Conservation (phyloP, 139 green algal species). For the Chlorella sp. region DNA sequence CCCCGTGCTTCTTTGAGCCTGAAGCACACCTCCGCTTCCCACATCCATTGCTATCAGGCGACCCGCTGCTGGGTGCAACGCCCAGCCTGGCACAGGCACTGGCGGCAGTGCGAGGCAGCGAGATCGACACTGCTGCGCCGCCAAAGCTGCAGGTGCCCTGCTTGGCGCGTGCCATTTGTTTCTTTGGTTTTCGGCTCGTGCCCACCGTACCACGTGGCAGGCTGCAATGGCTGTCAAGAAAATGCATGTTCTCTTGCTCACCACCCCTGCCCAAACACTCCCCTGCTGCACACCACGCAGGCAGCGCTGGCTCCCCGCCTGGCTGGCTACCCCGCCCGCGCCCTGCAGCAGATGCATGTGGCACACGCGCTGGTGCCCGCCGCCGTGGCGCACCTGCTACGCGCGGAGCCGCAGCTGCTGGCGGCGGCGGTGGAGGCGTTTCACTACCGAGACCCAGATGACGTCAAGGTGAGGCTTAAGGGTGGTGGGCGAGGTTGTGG, state of each 20-base stretch:
- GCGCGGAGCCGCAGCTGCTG: slow-evolving; percentile 67
- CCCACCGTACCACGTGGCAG: too few relatives aligned
- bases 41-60: too few relatives aligned
- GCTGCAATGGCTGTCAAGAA: too few relatives aligned
- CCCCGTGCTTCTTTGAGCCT: too few relatives aligned
- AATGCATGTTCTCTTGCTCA: too few relatives aligned
- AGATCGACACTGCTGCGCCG: slow-evolving; percentile 25
- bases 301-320: slow-evolving; percentile 5
- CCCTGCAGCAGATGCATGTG: slow-evolving; percentile 49
- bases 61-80: slow-evolving; percentile 48
- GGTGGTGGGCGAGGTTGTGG: too few relatives aligned
- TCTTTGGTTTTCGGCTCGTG: not conserved
- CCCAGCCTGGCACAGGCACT: slow-evolving; percentile 57
- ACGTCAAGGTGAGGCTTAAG: slow-evolving; percentile 44
- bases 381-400: slow-evolving; percentile 60
- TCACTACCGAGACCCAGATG: slow-evolving; percentile 55
- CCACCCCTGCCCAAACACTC: not conserved
- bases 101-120: slow-evolving; percentile 41
- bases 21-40: too few relatives aligned
- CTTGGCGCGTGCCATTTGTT: too few relatives aligned
- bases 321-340: slow-evolving; percentile 44
- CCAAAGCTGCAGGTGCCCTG: slow-evolving; percentile 20
- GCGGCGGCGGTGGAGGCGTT: slow-evolving; percentile 75
- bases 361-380: slow-evolving; percentile 58
- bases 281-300: not conserved